These are phyloP conservation scores for Neurospora sp. DNA, from an alignment of 2,329 filamentous ascomycete genomes.

Conservation along the genomic window DNA sequence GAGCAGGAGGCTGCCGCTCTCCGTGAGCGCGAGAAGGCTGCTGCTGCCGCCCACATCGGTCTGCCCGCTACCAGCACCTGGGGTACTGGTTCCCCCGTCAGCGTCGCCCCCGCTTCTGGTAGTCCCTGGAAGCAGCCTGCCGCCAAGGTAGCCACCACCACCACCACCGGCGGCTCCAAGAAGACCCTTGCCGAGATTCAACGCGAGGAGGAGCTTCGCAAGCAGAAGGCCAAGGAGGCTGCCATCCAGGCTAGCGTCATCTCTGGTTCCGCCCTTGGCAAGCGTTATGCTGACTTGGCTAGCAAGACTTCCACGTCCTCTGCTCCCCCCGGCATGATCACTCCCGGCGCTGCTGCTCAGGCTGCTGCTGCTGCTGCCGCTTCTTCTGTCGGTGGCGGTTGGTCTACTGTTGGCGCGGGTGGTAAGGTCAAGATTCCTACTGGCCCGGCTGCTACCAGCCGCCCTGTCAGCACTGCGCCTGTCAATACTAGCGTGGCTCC, in stretches of 20 bases:
- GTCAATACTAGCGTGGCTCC: constrained; percentile 31
- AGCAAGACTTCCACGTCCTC: constrained; percentile 48
- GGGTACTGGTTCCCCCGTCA: constrained; percentile 66
- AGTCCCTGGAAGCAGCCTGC: constrained; percentile 60
- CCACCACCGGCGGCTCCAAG: constrained; percentile 38
- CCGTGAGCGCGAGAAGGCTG: constrained; percentile 50
- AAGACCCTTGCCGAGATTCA: constrained; percentile 96
- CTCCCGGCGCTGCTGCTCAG: constrained; percentile 22
- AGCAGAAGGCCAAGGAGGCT: constrained; percentile 57
- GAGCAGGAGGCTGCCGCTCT: constrained; percentile 65
- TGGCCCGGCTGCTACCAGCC: constrained; percentile 41
- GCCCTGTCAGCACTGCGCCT: constrained; percentile 33
- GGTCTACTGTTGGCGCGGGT: constrained; percentile 91
- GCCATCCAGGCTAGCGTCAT: constrained; percentile 34
- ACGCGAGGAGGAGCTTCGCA: constrained; percentile 85
- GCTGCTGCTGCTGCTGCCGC: constrained; percentile 29
- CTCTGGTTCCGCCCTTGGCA: constrained; percentile 48
- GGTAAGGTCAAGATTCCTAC: constrained; percentile 79
- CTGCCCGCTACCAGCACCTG: constrained; percentile 84
- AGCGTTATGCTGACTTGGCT: constrained; percentile 91
- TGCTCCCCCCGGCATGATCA: constrained; percentile 29
- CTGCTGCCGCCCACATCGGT: constrained; percentile 50
- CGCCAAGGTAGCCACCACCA: constrained; percentile 22
- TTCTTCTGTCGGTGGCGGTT: constrained; percentile 43
- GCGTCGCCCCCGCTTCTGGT: constrained; percentile 35